Conservation (phyloP, 2,329 filamentous ascomycete species). For the Aspergillus bombycis region DNA sequence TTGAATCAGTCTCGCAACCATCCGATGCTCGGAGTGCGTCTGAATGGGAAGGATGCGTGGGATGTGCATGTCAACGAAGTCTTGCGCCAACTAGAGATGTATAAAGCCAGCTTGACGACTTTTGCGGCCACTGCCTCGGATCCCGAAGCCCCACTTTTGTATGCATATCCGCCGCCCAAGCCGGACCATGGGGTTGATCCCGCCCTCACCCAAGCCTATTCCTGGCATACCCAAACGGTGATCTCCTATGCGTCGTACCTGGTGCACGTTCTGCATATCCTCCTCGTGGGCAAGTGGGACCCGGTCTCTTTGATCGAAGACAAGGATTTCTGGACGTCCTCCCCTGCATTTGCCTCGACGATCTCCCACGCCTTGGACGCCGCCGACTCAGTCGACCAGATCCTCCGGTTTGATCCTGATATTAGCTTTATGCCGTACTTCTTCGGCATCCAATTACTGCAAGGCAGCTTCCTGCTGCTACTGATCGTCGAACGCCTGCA, state of each 20-base stretch:
- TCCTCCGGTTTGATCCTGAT: constrained; percentile 87
- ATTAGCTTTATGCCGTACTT: constrained; percentile 97
- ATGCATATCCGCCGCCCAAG: constrained; percentile 61
- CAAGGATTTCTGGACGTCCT: constrained; percentile 91
- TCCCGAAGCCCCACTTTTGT: constrained; percentile 40
- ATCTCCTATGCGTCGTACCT: constrained; percentile 88
- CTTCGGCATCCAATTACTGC: constrained; percentile 89
- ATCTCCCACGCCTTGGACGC: constrained; percentile 87
- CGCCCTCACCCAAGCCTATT: constrained; percentile 36
- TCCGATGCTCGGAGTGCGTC: constrained; percentile 76
- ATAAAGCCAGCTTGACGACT: constrained; percentile 71
- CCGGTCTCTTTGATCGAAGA: constrained; percentile 91
- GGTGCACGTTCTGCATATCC: constrained; percentile 89
- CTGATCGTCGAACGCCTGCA: constrained; percentile 89
- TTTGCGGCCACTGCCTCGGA: constrained; percentile 33
- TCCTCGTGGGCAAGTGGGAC: constrained; percentile 94
- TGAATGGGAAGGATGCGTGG: constrained; percentile 75
- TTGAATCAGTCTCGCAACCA: constrained; percentile 87
- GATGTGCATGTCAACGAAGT: constrained; percentile 80
- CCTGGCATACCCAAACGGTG: constrained; percentile 76
- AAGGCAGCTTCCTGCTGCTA: constrained; percentile 84
- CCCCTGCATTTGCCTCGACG: constrained; percentile 81
- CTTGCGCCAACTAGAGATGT: constrained; percentile 75
- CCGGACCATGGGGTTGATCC: constrained; percentile 55
- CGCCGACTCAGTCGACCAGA: constrained; percentile 82